Base-by-base conservation (phyloP, 257 asterid species). In the Echium plantagineum region DNA sequence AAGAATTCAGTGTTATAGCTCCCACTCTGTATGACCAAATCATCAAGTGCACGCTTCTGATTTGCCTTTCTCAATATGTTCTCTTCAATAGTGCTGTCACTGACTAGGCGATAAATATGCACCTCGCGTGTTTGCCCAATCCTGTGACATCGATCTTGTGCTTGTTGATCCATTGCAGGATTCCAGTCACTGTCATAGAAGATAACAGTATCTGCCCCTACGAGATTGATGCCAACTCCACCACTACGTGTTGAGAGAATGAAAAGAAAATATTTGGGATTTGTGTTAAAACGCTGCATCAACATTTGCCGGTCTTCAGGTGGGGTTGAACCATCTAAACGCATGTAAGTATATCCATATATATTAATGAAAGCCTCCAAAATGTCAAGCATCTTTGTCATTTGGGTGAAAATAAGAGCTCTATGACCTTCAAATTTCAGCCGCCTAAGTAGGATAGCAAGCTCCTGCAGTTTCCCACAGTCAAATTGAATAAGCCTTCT, bases 141-240 rank as follows among this genome's bases (percentile, higher is more conserved):
- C 64, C 98, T 88, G 74, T 91, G 98, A 59, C 97, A 96, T 77
- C 98, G 81, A 68, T 91, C 98, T 96, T 88, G 88, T 30, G 98
- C 98, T 75, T 91, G 98, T 30, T 88, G 77, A 81, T 91, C 98
- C 74, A 91, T 70, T 59, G 98, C 88, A 15, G 98, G 98, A 72
- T 91, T 91, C 98, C 98, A 91, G 78, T 91, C 98, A 72, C 96
- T 91, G 76, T 91, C 98, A 66, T 91, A 91, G 66, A 91, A 91
- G 76, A 91, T 91, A 71, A 91, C 98, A 3, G 98, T 88, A 71
- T 91, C 97, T 19, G 97, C 98, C 47, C 95, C 97, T 2, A 96
- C 89, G 82, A 91, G 80, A 80, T 91, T 91, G 74, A 91, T 91
- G 59, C 98, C 98, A 75, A 91, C 83, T 52, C 98, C 98, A 69